Conservation (phyloP, 768 basidiomycete genomes). For the Russula ochroleuca region DNA sequence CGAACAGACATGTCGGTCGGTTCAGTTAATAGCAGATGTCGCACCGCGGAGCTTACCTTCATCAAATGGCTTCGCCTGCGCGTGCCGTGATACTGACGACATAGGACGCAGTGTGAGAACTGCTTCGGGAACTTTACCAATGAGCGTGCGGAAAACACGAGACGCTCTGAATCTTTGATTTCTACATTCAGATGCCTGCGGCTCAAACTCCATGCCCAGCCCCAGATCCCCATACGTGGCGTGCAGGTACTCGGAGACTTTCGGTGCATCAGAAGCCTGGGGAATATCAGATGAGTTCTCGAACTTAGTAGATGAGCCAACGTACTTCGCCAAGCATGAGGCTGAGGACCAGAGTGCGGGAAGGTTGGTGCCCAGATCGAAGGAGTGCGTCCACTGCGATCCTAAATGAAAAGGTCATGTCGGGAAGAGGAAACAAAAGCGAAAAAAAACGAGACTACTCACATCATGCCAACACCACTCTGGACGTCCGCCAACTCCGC, state of each 20-base stretch:
- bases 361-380: constrained; percentile 9
- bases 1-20: too few relatives aligned
- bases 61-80: neutral
- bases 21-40: too few relatives aligned
- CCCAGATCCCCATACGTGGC: neutral
- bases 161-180: neutral
- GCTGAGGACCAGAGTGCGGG: constrained; percentile 4
- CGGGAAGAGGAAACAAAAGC: too few relatives aligned
- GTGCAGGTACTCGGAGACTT: constrained; percentile 2
- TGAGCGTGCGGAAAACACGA: neutral
- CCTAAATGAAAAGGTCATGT: neutral
- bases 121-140: neutral
- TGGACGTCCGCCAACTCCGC: neutral
- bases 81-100: too few relatives aligned
- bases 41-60: neutral
- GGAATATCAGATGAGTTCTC: neutral
- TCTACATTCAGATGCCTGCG: neutral
- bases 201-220: neutral
- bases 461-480: constrained; percentile 12
- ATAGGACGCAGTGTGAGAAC: neutral
- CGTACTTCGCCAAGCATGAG: constrained; percentile 15
- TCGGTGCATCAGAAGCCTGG: constrained; percentile 4
- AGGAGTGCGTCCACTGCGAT: constrained; percentile 3
- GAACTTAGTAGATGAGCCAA: neutral
- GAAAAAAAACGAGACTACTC: neutral